Conservation (phyloP, 2,329 filamentous ascomycete genomes). For the Hymenoscyphus scutula region DNA sequence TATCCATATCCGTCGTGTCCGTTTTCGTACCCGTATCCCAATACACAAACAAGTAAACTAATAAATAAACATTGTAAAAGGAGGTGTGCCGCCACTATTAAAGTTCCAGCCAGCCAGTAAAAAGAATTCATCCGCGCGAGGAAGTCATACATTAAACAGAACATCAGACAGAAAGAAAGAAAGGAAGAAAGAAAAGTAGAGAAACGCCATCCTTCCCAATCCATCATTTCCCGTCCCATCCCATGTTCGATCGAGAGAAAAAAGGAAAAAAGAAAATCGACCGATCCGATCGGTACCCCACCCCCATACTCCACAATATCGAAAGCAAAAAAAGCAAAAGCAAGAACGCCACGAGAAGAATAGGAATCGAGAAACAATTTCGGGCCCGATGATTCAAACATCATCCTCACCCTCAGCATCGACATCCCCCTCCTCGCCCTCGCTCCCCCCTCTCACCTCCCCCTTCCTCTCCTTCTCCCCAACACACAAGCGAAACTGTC, state of each 20-base stretch:
- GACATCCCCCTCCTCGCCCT: slow-evolving; percentile 17
- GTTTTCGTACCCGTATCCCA: no score
- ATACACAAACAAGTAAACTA: neutral
- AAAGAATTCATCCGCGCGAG: no score
- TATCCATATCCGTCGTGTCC: neutral
- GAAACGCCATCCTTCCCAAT: neutral
- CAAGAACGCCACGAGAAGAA: neutral
- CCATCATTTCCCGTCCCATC: neutral
- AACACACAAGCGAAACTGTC: slow-evolving; percentile 6
- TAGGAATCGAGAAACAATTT: neutral
- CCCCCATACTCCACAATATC: neutral
- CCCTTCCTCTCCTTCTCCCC: neutral
- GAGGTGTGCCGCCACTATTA: neutral
- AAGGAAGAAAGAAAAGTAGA: neutral
- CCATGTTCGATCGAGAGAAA: neutral
- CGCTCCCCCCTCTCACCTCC: neutral
- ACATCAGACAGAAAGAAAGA: neutral
- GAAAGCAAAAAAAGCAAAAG: neutral
- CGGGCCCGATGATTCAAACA: neutral
- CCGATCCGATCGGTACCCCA: neutral
- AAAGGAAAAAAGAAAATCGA: neutral
- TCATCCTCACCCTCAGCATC: slow-evolving; percentile 30
- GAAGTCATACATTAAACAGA: neutral
- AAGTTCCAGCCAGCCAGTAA: neutral
- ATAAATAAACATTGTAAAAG: neutral